phyloP scores from a whole-genome alignment of 352 stramenopile genomes.

The Globisporangium yorkense region DNA sequence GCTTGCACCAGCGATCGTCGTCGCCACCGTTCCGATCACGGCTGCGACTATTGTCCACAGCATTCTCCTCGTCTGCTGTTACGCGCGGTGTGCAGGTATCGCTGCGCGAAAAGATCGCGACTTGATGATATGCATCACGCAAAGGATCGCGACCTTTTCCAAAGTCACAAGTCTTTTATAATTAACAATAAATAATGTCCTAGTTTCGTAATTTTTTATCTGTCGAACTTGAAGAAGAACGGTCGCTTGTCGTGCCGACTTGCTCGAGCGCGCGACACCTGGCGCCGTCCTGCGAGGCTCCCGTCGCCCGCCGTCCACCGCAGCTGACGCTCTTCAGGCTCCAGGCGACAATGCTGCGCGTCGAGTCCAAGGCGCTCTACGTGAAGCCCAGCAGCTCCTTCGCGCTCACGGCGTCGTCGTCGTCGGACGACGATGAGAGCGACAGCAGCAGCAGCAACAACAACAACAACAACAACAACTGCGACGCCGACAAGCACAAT shows the following conservation, averaged over 20 bases:
- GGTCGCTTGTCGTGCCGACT: too few species aligned
- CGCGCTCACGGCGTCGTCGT: conserved; percentile 12
- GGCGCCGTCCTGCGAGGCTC: too few species aligned
- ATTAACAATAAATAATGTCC: too few species aligned
- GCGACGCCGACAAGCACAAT: background rate
- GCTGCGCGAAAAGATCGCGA: background rate
- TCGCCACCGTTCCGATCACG: background rate
- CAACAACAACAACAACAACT: conserved; percentile 10
- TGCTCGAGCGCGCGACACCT: too few species aligned
- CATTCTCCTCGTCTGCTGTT: too few species aligned
- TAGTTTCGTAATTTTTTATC: too few species aligned
- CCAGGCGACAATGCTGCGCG: background rate
- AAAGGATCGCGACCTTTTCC: background rate
- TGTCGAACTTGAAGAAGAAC: background rate
- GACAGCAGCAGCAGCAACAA: background rate
- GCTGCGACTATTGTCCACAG: background rate
- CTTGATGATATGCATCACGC: background rate
- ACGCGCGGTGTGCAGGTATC: too few species aligned
- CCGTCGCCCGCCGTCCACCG: too few species aligned
- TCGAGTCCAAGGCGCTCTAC: background rate
- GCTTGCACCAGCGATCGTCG: background rate
- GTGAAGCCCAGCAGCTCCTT: conserved; percentile 10
- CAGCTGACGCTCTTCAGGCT: too few species aligned
- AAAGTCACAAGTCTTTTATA: background rate
- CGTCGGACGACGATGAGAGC: conserved; percentile 3